Conservation (phyloP, 352 stramenopile genomes). For the Phytophthora parvispora region DNA sequence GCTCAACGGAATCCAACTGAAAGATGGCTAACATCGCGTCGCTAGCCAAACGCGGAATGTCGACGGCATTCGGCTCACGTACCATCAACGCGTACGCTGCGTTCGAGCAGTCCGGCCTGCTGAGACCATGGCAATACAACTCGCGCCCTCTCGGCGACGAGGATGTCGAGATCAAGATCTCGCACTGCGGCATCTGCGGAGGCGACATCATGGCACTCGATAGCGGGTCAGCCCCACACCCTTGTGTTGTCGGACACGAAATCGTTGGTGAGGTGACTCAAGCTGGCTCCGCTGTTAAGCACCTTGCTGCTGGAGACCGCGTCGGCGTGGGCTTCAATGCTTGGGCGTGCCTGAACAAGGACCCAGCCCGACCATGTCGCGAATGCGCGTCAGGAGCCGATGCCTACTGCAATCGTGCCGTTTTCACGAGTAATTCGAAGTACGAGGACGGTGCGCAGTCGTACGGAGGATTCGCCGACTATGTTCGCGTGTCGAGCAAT, state of each 20-base stretch:
- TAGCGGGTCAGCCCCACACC: conserved; percentile 29
- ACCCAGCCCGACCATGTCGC: background rate
- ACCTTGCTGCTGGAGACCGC: background rate
- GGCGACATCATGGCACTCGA: conserved; percentile 50
- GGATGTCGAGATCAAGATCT: conserved; percentile 64
- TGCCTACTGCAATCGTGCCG: background rate
- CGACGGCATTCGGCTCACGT: background rate
- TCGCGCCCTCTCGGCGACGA: conserved; percentile 41
- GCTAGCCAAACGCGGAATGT: background rate
- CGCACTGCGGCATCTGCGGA: conserved; percentile 61
- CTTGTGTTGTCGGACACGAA: conserved; percentile 57
- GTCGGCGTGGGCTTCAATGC: background rate
- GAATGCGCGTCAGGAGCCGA: background rate
- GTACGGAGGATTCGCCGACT: conserved; percentile 6
- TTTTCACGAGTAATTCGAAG: background rate
- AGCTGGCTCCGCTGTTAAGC: background rate
- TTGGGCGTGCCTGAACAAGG: conserved; percentile 5
- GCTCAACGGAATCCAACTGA: background rate
- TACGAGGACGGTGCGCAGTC: background rate
- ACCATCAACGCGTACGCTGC: conserved; percentile 43
- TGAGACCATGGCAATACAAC: conserved; percentile 45
- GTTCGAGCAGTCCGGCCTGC: conserved; percentile 24
- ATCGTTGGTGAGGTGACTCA: conserved; percentile 6
- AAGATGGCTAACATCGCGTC: background rate
- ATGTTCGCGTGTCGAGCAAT: conserved; percentile 1